Evolutionary conservation across 495 filamentous ascomycete species (phyloP), one percentile per base, ranked within the genome.

Genomic region (Aspergillus nidulans): DNA sequence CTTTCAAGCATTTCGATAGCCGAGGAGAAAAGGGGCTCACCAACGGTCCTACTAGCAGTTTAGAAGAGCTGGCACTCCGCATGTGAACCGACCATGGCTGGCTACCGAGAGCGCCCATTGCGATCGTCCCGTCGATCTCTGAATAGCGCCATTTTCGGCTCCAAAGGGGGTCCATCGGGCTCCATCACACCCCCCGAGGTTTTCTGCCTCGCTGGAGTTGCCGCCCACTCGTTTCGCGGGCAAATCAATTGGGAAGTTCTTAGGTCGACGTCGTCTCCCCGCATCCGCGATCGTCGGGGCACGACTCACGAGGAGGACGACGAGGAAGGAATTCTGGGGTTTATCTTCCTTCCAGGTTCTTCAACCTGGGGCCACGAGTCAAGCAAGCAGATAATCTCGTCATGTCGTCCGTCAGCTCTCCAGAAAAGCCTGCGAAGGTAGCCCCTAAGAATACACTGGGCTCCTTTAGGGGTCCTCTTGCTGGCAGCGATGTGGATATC

Each of bases 371-470:
- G 28, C 19, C 28, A 19, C 40, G 23, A 3, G 28, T 19, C 28
- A 19, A 26, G 18, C 24, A 34, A 30, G 19, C 16, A 16, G 4
- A 26, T 46, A n/a, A 23, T 34, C 24, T 26, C 39, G 34, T 39
- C 39, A 55, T 41, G 46, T 53, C 50, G 39, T 40, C 25, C 12
- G 25, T 13, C 47, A 19, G 10, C 13, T 56, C 46, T 0, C 52
- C 53, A 34, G 64, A 66, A 53, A 65, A 65, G 38, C 53, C 67
- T 53, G 63, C 41, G 50, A 61, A 66, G 57, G 53, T 66, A 28
- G 59, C 62, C 43, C 67, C 69, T 54, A 72, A 65, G 49, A 70
- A 69, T 49, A 66, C 66, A 6, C 55, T 74, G 23, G 71, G 71
- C 39, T 43, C 61, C 32, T 62, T 70, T 61, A 69, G 71, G 19